Evolutionary conservation across 1,139 yeast genomes (phyloP), one percentile per base, ranked within the genome.

Genomic region (Candida glucosophila): DNA sequence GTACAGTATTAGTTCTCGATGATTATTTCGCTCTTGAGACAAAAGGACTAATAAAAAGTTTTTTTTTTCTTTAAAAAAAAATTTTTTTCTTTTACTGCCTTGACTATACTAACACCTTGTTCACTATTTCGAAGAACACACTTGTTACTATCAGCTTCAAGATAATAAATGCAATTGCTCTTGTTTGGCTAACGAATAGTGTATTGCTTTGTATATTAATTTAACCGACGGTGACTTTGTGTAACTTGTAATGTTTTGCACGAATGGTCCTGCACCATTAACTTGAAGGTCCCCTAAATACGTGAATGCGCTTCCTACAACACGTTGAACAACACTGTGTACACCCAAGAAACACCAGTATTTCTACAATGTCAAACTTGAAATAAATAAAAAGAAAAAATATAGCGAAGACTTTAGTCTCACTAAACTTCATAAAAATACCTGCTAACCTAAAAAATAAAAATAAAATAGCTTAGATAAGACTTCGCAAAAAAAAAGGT

Each of bases 121-220:
- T 19, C 21, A 8, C 21, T 8, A 19, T 7, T 19, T n/a, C 18
- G n/a, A n/a, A 8, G 18, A n/a, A 16, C 18, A 16, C 9, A 16
- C 8, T 16, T 16, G n/a, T n/a, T n/a, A n/a, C n/a, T n/a, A n/a
- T n/a, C n/a, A n/a, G n/a, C n/a, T n/a, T n/a, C n/a, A n/a, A n/a
- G n/a, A n/a, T n/a, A n/a, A n/a, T n/a, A n/a, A n/a, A n/a, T n/a
- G n/a, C n/a, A n/a, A n/a, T n/a, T n/a, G n/a, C n/a, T n/a, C n/a
- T n/a, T n/a, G n/a, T n/a, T n/a, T n/a, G n/a, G n/a, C n/a, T n/a
- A n/a, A n/a, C n/a, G n/a, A n/a, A n/a, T n/a, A n/a, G n/a, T n/a
- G n/a, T n/a, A n/a, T n/a, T n/a, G n/a, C n/a, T n/a, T n/a, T n/a
- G n/a, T n/a, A n/a, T n/a, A n/a, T n/a, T n/a, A n/a, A n/a, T n/a